A percentile compares a stretch with the other conserved stretches of the same genome.
phyloP scores from a whole-genome alignment of 2,329 filamentous ascomycete species.

The Colletotrichum sp. region DNA sequence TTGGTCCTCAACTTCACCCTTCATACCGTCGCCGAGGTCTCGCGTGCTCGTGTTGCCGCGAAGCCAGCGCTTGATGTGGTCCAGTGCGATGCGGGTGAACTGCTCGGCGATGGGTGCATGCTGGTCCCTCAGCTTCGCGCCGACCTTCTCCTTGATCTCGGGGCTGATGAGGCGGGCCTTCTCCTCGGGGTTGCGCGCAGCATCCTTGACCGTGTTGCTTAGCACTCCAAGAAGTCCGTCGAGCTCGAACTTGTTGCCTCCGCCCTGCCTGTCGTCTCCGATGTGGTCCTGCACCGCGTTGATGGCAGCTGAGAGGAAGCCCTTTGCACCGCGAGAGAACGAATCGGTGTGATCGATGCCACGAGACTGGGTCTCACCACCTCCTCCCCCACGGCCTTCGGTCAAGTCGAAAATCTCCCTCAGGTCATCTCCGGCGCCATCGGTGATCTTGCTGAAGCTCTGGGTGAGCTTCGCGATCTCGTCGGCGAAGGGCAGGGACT shows the following conservation, averaged over 20 bases:
- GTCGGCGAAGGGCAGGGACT: slow-evolving; percentile 50
- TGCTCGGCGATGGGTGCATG: slow-evolving; percentile 50
- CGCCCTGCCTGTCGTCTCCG: slow-evolving; percentile 31
- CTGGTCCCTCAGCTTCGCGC: slow-evolving; percentile 42
- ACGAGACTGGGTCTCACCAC: slow-evolving; percentile 30
- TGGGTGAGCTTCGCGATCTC: slow-evolving; percentile 47
- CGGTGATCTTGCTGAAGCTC: slow-evolving; percentile 43
- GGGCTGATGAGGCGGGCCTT: slow-evolving; percentile 49
- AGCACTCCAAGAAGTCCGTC: slow-evolving; percentile 48
- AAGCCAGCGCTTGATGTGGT: slow-evolving; percentile 51
- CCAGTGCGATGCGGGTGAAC: slow-evolving; percentile 50
- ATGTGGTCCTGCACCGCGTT: slow-evolving; percentile 46
- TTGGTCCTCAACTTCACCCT: slow-evolving; percentile 48
- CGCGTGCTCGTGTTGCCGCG: slow-evolving; percentile 45
- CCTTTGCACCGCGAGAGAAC: slow-evolving; percentile 33
- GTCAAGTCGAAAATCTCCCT: slow-evolving; percentile 49
- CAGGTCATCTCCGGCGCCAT: slow-evolving; percentile 46
- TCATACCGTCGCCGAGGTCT: slow-evolving; percentile 47
- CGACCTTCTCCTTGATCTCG: slow-evolving; percentile 51
- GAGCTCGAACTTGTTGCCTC: slow-evolving; percentile 39
- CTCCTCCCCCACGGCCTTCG: slow-evolving; percentile 29
- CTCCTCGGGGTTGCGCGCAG: slow-evolving; percentile 49
- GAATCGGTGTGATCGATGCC: slow-evolving; percentile 22
- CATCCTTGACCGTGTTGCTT: slow-evolving; percentile 48
- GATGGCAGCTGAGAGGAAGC: slow-evolving; percentile 47